phyloP scores from a whole-genome alignment of 2,329 filamentous ascomycete genomes.

The Pyrenophora seminiperda region DNA sequence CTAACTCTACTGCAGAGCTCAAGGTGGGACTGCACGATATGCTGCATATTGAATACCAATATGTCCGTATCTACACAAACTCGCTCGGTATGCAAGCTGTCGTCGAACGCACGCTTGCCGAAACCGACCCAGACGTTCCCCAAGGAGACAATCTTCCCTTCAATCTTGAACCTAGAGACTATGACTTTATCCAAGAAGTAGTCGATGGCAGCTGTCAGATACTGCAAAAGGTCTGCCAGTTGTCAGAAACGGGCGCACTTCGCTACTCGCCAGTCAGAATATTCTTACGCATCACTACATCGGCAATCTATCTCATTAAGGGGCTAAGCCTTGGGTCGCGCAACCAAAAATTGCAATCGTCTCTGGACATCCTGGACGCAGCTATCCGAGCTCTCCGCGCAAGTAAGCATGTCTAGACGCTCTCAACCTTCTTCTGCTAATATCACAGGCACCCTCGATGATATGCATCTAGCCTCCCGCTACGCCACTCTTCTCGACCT shows the following conservation, averaged over 20 bases:
- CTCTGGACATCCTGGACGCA: conserved; percentile 55
- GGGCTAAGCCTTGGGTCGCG: conserved; percentile 57
- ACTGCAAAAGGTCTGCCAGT: conserved; percentile 55
- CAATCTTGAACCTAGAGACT: conserved; percentile 57
- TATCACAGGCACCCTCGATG: conserved; percentile 51
- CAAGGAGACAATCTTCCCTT: conserved; percentile 50
- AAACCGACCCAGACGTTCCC: conserved; percentile 44
- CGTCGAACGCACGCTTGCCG: conserved; percentile 58
- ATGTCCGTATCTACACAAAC: conserved; percentile 52
- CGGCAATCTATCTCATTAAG: conserved; percentile 61
- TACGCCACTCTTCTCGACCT: conserved; percentile 57
- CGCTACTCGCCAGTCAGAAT: conserved; percentile 60
- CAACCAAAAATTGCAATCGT: conserved; percentile 56
- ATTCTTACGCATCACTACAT: conserved; percentile 60
- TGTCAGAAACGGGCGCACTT: conserved; percentile 55
- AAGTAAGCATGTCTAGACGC: conserved; percentile 26
- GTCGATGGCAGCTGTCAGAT: conserved; percentile 60
- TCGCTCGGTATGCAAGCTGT: conserved; percentile 62
- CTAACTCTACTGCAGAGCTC: conserved; percentile 31
- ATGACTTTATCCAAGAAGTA: conserved; percentile 62
- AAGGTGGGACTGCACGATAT: conserved; percentile 53
- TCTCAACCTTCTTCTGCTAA: conserved; percentile 7
- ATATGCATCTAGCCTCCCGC: conserved; percentile 58
- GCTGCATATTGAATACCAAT: conserved; percentile 59
- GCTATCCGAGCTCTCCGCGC: conserved; percentile 56